Base-by-base conservation (phyloP, 2,329 filamentous ascomycete species). In the Pseudogymnoascus destructans region DNA sequence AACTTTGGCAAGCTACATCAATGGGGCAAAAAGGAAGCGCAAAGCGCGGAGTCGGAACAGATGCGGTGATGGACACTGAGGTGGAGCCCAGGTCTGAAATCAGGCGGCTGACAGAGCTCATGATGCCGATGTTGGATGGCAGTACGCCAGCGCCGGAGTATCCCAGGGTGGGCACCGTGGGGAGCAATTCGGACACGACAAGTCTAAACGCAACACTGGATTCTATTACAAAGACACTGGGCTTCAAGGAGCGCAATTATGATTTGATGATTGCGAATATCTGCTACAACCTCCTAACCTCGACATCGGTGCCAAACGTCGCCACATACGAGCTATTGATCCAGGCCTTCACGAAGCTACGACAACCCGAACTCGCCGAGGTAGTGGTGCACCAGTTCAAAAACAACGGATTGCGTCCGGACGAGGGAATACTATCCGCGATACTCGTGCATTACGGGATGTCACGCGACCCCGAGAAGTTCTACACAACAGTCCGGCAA, bases 321-420 rank as follows among this genome's bases (percentile, higher is more conserved):
- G 75, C 82, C 62, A 89, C 84, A 3, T 89, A 84, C 72, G 90
- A 90, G 66, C 77, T 78, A 10, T 75, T 93, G 23, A 77, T 92
- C 2, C 69, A 79, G n/a, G 79, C 80, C n/a, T 82, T 92, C 56
- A 75, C 78, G 57, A 73, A 74, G 30, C 67, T 77, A 4, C 72
- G 75, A 25, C 72, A 77, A 57, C 73, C 76, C 58, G 70, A 72
- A 35, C 70, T 85, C 15, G 75, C 79, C 3, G 73, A 80, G 35
- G 65, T 73, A n/a, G 73, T 85, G 30, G 72, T 81, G 17, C 69
- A 78, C 55, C 60, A 55, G 32, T 62, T 68, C 35, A 46, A 25
- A 21, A 13, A 56, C 10, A 56, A 38, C 11, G 11, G 2, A 6
- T 23, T 56, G 8, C 63, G 57, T 46, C 65, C 67, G 5, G 67